Conservation (phyloP, 148 eudicot species). For the Silene latifolia region DNA sequence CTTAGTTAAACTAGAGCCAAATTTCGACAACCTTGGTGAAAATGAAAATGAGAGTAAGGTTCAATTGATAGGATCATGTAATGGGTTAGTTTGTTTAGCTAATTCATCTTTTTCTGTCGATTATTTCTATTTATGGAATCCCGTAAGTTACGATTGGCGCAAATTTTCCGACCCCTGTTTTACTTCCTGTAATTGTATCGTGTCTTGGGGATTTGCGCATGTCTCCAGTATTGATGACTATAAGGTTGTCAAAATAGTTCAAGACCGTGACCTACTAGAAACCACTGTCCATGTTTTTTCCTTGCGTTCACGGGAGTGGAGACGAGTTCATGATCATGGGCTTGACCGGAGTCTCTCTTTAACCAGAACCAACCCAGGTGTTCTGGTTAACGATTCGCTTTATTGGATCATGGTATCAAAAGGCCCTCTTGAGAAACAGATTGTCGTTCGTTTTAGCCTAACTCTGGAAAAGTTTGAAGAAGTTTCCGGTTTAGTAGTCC, state of each 20-base stretch:
- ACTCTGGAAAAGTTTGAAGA: conserved; percentile 24
- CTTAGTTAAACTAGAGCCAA: conserved; percentile 30
- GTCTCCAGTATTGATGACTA: conserved; percentile 25
- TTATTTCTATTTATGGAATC: conserved; percentile 28
- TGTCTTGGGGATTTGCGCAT: conserved; percentile 29
- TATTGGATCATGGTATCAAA: conserved; percentile 25
- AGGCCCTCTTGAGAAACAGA: background rate
- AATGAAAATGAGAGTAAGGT: background rate
- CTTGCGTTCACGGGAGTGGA: conserved; percentile 21
- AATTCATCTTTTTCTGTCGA: conserved; percentile 15
- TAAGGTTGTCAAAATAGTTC: conserved; percentile 26
- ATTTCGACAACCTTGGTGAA: background rate
- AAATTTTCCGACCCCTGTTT: conserved; percentile 9
- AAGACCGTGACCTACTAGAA: conserved; percentile 17
- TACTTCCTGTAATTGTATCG: background rate
- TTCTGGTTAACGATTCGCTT: conserved; percentile 21
- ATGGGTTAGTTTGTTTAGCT: conserved; percentile 28
- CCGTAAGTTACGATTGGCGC: conserved; percentile 15
- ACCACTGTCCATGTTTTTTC: conserved; percentile 18
- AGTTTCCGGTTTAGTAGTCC: conserved; percentile 4
- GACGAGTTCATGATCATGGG: conserved; percentile 17
- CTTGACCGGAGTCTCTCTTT: conserved; percentile 15
- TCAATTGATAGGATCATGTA: conserved; percentile 23
- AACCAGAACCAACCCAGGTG: conserved; percentile 21
- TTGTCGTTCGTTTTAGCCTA: conserved; percentile 24